Percentiles rank a stretch among this genome's conserved stretches.
phyloP scores from a whole-genome alignment of 2,329 filamentous ascomycete genomes.

The Fusarium drepaniforme region DNA sequence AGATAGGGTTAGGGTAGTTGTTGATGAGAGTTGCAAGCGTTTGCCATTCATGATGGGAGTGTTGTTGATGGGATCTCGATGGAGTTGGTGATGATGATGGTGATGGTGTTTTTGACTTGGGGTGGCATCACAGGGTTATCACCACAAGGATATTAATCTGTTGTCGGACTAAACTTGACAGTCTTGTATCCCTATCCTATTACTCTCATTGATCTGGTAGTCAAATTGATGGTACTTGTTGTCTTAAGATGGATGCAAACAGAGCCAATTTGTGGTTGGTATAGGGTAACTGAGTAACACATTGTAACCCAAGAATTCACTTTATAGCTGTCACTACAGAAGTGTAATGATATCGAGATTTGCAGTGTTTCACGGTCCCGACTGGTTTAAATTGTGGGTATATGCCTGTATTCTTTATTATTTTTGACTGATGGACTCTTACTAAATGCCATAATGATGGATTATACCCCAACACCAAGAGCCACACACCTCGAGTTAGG shows the following conservation, averaged over 20 bases:
- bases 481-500: too few relatives aligned
- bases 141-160: neutral
- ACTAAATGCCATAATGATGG: neutral
- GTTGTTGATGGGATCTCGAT: neutral
- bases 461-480: neutral
- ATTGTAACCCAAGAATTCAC: neutral
- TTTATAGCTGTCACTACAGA: neutral
- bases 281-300: neutral
- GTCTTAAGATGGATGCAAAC: neutral
- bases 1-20: constrained; percentile 18
- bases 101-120: neutral
- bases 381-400: too few relatives aligned
- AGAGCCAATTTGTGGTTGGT: neutral
- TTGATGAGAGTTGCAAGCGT: constrained; percentile 21
- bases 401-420: neutral
- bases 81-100: neutral
- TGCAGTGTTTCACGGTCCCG: too few relatives aligned
- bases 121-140: neutral
- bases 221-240: neutral
- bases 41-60: neutral
- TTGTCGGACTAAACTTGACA: neutral
- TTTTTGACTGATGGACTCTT: neutral
- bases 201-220: neutral
- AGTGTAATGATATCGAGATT: neutral
- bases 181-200: neutral